Evolutionary conservation across 2,329 filamentous ascomycete species (phyloP), one percentile per base, ranked within the genome.

Genomic region (Ophiosphaerella narmari): DNA sequence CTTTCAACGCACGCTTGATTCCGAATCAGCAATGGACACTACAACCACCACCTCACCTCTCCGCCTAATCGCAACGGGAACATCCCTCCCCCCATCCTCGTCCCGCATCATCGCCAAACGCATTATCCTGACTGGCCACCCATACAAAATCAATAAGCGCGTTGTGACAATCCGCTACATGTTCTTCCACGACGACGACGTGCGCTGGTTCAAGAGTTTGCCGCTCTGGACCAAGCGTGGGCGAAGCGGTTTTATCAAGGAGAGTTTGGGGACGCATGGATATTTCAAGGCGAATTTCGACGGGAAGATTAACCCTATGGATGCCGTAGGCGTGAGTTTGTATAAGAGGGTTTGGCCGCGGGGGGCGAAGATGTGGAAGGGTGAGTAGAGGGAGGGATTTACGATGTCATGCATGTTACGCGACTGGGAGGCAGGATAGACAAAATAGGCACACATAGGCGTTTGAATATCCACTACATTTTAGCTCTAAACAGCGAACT

Each of bases 281-380:
- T 99, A 99, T 78, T 97, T 97, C 83, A 99, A 99, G 81, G 94
- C 94, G 11, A 97, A 89, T 2, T 99, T 99, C 77, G 95, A 99
- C 72, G 91, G 87, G 11, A 90, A 89, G 71, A 93, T 99, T 73
- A 97, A 97, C 74, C 92, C 94, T 1, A 90, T 97, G 76, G 94
- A 99, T 76, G 87, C 91, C 3, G 86, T 99, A 39, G 94, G 90
- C 42, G 89, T 97, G 56, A 96, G 90, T 64, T 52, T 80, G 51
- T 80, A 80, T 52, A 81, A 81, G 74, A 61, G 79, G 39, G 77
- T 81, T 2, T 80, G 76, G 74, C 94, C 94, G 7, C 81, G 92
- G 50, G 80, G 80, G 55, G 86, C 91, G 14, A 74, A 66, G 55
- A 66, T 74, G 51, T 77, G 80, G 77, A 57, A 48, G 37, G 52